A percentile compares a stretch with the other conserved stretches of the same genome.
phyloP scores from a whole-genome alignment of 2,329 filamentous ascomycete genomes.

The Dactylellina sp. region DNA sequence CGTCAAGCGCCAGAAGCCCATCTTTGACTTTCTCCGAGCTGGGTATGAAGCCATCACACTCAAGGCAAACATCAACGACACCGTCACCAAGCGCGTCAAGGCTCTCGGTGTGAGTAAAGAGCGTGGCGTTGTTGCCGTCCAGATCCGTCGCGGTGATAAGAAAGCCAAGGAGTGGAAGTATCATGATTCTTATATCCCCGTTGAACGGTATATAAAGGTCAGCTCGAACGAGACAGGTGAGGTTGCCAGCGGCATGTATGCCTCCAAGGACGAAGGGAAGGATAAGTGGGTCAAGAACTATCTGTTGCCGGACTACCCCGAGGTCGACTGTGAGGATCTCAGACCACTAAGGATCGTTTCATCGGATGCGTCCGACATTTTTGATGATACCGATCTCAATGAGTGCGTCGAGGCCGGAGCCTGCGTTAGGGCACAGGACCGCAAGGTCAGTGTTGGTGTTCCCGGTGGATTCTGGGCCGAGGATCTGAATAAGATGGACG shows the following conservation, averaged over 20 bases:
- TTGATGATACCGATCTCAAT: conserved; percentile 28
- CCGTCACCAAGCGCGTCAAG: conserved; percentile 24
- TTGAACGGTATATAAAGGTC: conserved; percentile 38
- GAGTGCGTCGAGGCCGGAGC: conserved; percentile 12
- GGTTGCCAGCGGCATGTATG: conserved; percentile 6
- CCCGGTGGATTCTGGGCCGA: conserved; percentile 52
- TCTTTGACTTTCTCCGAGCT: conserved; percentile 43
- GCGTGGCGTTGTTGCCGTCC: conserved; percentile 42
- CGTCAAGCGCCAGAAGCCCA: conserved; percentile 36
- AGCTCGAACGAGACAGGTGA: conserved; percentile 33
- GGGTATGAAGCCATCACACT: conserved; percentile 45
- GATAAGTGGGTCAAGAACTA: conserved; percentile 42
- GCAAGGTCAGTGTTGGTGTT: conserved; percentile 36
- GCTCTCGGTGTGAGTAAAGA: conserved; percentile 21
- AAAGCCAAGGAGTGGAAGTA: conserved; percentile 41
- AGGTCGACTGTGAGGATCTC: conserved; percentile 8
- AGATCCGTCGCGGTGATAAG: conserved; percentile 42
- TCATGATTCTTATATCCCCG: conserved; percentile 43
- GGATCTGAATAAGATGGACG: conserved; percentile 44
- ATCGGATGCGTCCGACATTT: conserved; percentile 46
- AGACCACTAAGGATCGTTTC: conserved; percentile 36
- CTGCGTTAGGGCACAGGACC: conserved; percentile 39
- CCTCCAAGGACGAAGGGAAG: not conserved
- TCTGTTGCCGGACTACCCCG: conserved; percentile 36
- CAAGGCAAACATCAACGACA: conserved; percentile 6